phyloP scores from a whole-genome alignment of 2,329 filamentous ascomycete species.

The Aspergillus spinulosporus region DNA sequence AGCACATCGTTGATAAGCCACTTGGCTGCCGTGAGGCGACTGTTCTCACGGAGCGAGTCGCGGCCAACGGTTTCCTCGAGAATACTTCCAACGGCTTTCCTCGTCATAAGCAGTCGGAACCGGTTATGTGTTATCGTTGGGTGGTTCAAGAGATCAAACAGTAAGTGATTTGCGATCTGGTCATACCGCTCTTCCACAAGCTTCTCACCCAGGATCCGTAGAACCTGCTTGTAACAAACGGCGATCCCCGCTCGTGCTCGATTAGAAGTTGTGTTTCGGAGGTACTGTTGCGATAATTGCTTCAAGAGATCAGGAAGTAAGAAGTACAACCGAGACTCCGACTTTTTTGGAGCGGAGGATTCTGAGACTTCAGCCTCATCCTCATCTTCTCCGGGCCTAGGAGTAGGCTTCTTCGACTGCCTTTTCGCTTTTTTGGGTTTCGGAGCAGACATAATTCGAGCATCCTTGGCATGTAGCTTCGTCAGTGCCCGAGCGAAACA shows the following conservation, averaged over 20 bases:
- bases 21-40: slow-evolving; percentile 79
- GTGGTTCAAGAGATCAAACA: slow-evolving; percentile 76
- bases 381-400: slow-evolving; percentile 67
- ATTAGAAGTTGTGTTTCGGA: slow-evolving; percentile 74
- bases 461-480: slow-evolving; percentile 71
- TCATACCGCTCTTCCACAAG: slow-evolving; percentile 81
- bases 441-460: slow-evolving; percentile 53
- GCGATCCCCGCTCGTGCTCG: slow-evolving; percentile 78
- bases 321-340: slow-evolving; percentile 68
- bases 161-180: slow-evolving; percentile 76
- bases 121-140: slow-evolving; percentile 76
- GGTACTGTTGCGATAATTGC: slow-evolving; percentile 77
- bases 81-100: slow-evolving; percentile 80
- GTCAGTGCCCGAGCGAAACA: slow-evolving; percentile 81
- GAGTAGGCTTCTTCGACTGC: slow-evolving; percentile 62
- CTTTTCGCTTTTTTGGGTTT: slow-evolving; percentile 72
- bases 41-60: slow-evolving; percentile 82
- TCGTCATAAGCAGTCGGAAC: slow-evolving; percentile 80
- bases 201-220: slow-evolving; percentile 76
- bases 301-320: slow-evolving; percentile 76
- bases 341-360: slow-evolving; percentile 74
- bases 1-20: slow-evolving; percentile 82
- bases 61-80: slow-evolving; percentile 80
- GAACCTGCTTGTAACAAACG: slow-evolving; percentile 79
- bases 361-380: slow-evolving; percentile 69